Evolutionary conservation across 305 asterid species (phyloP), one percentile per base, ranked within the genome.

Genomic region (Lippia alba): DNA sequence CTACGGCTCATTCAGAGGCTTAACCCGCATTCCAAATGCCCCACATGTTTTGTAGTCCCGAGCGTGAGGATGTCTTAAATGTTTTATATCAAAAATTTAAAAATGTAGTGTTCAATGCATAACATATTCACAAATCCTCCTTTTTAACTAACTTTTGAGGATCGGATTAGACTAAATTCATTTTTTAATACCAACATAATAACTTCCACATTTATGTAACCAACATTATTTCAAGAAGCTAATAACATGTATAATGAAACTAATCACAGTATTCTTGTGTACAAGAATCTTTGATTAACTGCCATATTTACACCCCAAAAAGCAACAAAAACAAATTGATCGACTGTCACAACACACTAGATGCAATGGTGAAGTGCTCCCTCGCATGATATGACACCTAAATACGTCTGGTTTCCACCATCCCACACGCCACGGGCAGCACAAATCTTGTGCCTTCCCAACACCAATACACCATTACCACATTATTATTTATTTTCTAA

Each of bases 391-490:
- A 58, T 62, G 70, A 49, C 81, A 80, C 69, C 83, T 68, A 70
- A 70, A 77, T 66, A 75, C 81, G 80, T 84, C 64, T 78, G 72
- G 67, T 74, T 84, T 71, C 80, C 76, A 76, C 81, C 83, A 69
- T 76, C 71, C 83, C 88, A 85, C 89, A 79, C 83, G 86, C 85
- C 80, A 81, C 82, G 87, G 83, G 78, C 75, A 76, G 79, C 94
- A 85, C 85, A 71, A 71, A 72, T 82, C 87, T 84, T 89, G 96
- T 89, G 94, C 73, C 82, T 80, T 74, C 79, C 77, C 87, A 81
- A 76, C 82, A 73, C 9, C 78, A 48, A 4, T n/a, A 15, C 57
- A 32, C 62, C 48, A 19, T 20, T 6, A 20, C 24, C n/a, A 8
- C 2, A 49, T 9, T 0, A 3, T 10, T 14, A 51, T 54, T 36